Conservation (phyloP, 140 eudicot genomes). For the Oenanthe javanica region DNA sequence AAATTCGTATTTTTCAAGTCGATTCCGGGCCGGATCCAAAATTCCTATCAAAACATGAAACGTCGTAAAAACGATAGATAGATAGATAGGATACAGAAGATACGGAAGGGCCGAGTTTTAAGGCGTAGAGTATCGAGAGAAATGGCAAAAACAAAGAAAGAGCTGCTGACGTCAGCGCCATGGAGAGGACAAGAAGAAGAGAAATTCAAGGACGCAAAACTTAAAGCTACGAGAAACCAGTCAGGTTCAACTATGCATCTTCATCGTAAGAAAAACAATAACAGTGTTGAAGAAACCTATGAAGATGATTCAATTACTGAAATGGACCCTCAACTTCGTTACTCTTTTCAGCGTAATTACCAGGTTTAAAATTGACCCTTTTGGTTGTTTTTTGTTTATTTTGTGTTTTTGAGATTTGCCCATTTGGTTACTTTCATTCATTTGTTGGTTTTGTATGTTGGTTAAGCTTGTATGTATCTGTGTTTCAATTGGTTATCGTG, state of each 20-base stretch:
- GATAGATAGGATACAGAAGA: not conserved
- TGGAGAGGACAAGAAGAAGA: constrained; percentile 59
- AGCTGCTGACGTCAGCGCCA: constrained; percentile 81
- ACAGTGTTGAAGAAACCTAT: constrained; percentile 12
- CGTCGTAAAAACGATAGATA: too few species aligned
- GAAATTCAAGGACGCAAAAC: constrained; percentile 70
- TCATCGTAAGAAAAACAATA: constrained; percentile 45
- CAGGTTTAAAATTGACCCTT: constrained; percentile 34
- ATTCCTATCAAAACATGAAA: too few species aligned
- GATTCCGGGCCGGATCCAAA: too few species aligned
- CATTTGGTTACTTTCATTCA: not conserved
- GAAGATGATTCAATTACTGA: constrained; percentile 49
- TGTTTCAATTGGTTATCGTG: not conserved
- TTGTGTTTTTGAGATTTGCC: not conserved
- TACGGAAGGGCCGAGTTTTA: not conserved
- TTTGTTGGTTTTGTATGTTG: not conserved
- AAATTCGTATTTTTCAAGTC: too few species aligned
- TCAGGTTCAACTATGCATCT: constrained; percentile 87
- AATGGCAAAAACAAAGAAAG: constrained; percentile 79
- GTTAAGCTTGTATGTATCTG: not conserved
- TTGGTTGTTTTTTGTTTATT: not conserved
- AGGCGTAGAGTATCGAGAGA: not conserved
- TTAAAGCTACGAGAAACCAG: constrained; percentile 62
- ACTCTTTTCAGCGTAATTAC: constrained; percentile 90
- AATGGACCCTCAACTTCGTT: constrained; percentile 88